phyloP scores from a whole-genome alignment of 805 yeast species.

The Hanseniaspora osmophila region DNA sequence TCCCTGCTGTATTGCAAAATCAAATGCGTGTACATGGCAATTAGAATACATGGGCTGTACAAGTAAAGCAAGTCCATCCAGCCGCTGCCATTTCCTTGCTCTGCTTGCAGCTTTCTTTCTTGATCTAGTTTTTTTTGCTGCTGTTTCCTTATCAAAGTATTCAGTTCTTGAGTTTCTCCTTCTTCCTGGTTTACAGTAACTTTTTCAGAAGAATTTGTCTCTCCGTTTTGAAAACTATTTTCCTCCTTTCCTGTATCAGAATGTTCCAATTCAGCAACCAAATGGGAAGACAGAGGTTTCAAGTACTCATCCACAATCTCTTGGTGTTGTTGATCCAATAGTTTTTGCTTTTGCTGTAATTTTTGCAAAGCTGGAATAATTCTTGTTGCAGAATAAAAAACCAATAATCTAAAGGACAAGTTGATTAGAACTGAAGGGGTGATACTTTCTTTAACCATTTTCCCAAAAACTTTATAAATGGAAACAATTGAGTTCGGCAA shows the following conservation, averaged over 20 bases:
- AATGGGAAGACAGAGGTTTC: not conserved
- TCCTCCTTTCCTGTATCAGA: not conserved
- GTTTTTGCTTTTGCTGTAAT: slow-evolving; percentile 4
- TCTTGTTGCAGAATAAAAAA: slow-evolving; percentile 83
- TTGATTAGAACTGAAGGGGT: slow-evolving; percentile 73
- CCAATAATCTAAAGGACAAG: slow-evolving; percentile 71
- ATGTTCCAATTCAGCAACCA: not conserved
- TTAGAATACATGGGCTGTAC: slow-evolving; percentile 84
- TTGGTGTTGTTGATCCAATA: slow-evolving; percentile 10
- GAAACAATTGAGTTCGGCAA: slow-evolving; percentile 5
- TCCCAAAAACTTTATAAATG: slow-evolving; percentile 16
- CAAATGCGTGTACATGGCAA: slow-evolving; percentile 88
- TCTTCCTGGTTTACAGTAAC: slow-evolving; percentile 14
- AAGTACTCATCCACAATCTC: not conserved
- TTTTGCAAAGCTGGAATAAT: slow-evolving; percentile 67
- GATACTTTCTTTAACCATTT: slow-evolving; percentile 43
- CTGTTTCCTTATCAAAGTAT: not conserved
- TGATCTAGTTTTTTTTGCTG: slow-evolving; percentile 5
- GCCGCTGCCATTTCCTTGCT: slow-evolving; percentile 4
- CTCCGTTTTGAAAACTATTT: not conserved
- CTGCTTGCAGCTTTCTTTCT: not conserved
- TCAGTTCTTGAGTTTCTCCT: slow-evolving; percentile 8
- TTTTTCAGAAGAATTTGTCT: slow-evolving; percentile 4
- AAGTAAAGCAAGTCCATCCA: slow-evolving; percentile 53
- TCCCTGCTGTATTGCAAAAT: slow-evolving; percentile 80